Evolutionary conservation across 176 grass and related monocot species (phyloP), one percentile per base, ranked within the genome.

Genomic region (Neostapfia colusana): DNA sequence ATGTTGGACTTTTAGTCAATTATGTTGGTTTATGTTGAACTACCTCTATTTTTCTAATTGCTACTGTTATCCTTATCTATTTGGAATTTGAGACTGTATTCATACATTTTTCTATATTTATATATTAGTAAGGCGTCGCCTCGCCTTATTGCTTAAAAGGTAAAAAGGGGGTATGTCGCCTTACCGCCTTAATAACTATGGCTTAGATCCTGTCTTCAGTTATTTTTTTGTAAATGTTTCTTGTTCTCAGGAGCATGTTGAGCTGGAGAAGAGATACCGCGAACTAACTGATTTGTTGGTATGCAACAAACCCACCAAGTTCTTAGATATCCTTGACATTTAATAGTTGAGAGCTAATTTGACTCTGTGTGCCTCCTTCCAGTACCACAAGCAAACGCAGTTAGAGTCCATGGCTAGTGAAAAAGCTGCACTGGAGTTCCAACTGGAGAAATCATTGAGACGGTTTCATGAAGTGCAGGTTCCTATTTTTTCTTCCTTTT

Each of bases 321-420:
- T 45, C 28, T 31, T 69, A 24, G 62, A n/a, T 39, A 26, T 41
- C 8, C 24, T 89, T 79, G 17, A 3, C 5, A 69, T 69, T 58
- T 73, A 25, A 24, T 40, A 61, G 58, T 61, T 16, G 35, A 70
- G 44, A 70, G 7, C 40, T 69, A 63, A 38, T 49, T 65, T 84
- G 27, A 78, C 62, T 78, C 14, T 81, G 21, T 34, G 18, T 87
- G 67, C n/a, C 57, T 73, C 75, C 66, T 85, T 89, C 74, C 78
- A 99, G 95, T 99, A 99, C 85, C 95, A 99, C 82, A 99, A 99
- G 74, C 95, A 99, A 99, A 99, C 95, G 72, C 91, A 99, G 74
- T 73, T 99, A 75, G 95, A 99, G 83, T 85, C 80, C 42, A 90
- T 99, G 92, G 82, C 91, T 27, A 92, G 95, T 83, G 89, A 95